Evolutionary conservation across 169 alveolate species (phyloP), one percentile per base, ranked within the genome.

Genomic region (Cyclospora cayetanensis): DNA sequence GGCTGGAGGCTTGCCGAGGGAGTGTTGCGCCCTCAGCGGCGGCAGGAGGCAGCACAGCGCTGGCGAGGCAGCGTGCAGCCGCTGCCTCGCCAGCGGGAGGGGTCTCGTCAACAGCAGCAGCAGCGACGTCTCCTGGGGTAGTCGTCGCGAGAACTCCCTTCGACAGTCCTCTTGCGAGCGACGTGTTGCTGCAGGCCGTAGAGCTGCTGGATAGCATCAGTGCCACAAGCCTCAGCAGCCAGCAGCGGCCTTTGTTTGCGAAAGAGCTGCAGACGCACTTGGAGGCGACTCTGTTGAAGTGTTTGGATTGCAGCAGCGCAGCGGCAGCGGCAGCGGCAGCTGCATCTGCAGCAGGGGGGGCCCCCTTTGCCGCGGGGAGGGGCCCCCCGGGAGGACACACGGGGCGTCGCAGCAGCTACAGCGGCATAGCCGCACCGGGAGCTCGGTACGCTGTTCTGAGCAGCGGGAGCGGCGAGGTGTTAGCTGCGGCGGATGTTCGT

Each of bases 201-300:
- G 92, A 86, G 42, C 34, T 55, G 22, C 74, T 86, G 20, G 92
- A 86, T 29, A 5, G 80, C 42, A 29, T 86, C 9, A 41, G 85
- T 41, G 55, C 72, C 12, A 31, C 85, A 2, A 41, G 92, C 72
- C 35, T 86, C 29, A 43, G 70, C 42, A 42, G 70, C 52, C 92
- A 86, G 74, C 92, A 86, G 74, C 83, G 92, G 37, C 92, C 92
- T 1, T 12, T 86, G 70, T 86, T 86, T 42, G 79, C 77, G 46
- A 86, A 86, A 74, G 66, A 86, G 60, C 52, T 86, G 50, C 92
- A 86, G 92, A 15, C 50, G 37, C 70, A 63, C 68, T 74, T 86
- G 70, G 92, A 86, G 53, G 50, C 11, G 72, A 70, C 76, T 20
- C 31, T 70, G 53, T 20, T 70, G 25, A 31, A 70, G 50, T 31